Base-by-base conservation (phyloP, 768 basidiomycete genomes). In the Ramaria sp. region DNA sequence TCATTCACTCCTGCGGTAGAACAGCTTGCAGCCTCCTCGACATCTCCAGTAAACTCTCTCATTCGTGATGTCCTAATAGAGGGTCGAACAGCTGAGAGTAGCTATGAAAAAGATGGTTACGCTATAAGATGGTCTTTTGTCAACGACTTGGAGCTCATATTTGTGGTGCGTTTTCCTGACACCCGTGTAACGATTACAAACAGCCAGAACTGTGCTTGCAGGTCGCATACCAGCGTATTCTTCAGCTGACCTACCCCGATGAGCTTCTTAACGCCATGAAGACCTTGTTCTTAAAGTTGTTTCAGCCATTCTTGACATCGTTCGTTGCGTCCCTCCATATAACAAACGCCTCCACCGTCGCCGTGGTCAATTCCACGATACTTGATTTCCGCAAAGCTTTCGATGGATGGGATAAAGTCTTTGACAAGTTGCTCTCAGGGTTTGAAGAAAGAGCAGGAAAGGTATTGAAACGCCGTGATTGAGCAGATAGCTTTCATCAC, bases 201-300 rank as follows among this genome's bases (percentile, higher is more conserved):
- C 31, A 2, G 15, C n/a, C 48, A 4, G 10, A 52, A 49, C n/a
- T 17, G 31, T 33, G 1, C 31, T 33, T 58, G 3, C 64, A 95
- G 92, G 92, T 95, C 54, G 91, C 93, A 39, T 98, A 96, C 73
- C 93, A 96, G 66, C 88, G 94, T 57, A 91, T 99, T 59, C 78
- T 99, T 17, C 93, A 95, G 59, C 78, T 99, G 38, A 85, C 92
- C 9, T 98, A 97, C 66, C 86, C 96, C 56, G 91, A 94, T 0
- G 88, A 91, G 45, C 82, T 99, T 19, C 77, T 99, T 24, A 71
- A 72, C 12, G 80, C 88, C 4, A 77, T 94, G 64, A 92, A 91
- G 65, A 73, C 82, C 0, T 76, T 95, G 46, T 99, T 98, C 66
- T 73, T 95, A 63, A 84, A 90, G 66, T 78, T 89, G 57, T 96